These are phyloP conservation scores for Pyricularia sp. DNA, from an alignment of 2,329 filamentous ascomycete species.

Conservation along the genomic window DNA sequence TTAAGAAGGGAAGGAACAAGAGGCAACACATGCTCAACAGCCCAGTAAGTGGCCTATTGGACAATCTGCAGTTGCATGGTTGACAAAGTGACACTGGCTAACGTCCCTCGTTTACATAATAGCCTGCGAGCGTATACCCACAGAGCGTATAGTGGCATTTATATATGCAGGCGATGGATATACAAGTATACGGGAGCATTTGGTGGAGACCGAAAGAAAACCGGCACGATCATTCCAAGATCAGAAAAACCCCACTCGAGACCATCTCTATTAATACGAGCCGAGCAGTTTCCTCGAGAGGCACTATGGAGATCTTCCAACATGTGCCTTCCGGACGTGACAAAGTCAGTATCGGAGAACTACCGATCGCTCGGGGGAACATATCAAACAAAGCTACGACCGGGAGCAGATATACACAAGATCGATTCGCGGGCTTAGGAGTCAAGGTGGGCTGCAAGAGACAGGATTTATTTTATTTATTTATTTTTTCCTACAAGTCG, in stretches of 20 bases:
- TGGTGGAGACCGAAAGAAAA: not conserved
- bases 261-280: not conserved
- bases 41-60: slow-evolving; percentile 56
- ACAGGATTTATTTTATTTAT: not conserved
- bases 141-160: slow-evolving; percentile 38
- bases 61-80: not conserved
- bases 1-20: slow-evolving; percentile 96
- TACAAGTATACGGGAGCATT: not conserved
- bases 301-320: not conserved
- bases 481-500: not conserved
- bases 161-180: not conserved
- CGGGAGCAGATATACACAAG: not conserved
- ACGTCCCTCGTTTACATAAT: not conserved
- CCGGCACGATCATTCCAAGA: not conserved
- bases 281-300: not conserved
- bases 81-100: not conserved
- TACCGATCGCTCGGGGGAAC: not conserved
- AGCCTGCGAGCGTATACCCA: slow-evolving; percentile 47
- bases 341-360: not conserved
- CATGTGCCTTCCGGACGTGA: not conserved
- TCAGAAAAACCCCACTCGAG: not conserved
- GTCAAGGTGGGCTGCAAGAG: not conserved
- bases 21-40: slow-evolving; percentile 93
- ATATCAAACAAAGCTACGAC: not conserved
- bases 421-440: not conserved